A percentile compares a stretch with the other conserved stretches of the same genome.
Evolutionary conservation across 2,329 filamentous ascomycete genomes (phyloP).

Genomic region (Ciborinia camelliae): DNA sequence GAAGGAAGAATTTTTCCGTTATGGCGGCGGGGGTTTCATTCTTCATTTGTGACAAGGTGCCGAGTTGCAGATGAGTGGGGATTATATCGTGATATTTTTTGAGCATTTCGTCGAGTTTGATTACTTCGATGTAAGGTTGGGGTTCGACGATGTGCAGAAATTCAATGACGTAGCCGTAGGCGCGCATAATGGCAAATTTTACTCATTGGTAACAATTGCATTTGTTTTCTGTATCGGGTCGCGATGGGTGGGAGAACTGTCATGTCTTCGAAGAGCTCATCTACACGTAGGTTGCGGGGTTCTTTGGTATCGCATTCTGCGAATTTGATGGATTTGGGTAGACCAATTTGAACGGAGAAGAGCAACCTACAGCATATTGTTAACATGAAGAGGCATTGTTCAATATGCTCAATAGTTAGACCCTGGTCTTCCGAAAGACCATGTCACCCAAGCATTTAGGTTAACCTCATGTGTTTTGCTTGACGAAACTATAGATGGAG

Average conservation of each 20-base stretch:
- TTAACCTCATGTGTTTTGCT: not conserved
- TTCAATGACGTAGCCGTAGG: conserved; percentile 51
- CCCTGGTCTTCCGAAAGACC: not conserved
- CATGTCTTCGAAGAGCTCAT: conserved; percentile 59
- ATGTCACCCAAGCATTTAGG: not conserved
- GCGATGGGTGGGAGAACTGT: conserved; percentile 52
- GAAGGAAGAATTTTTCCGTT: conserved; percentile 52
- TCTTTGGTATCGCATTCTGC: conserved; percentile 61
- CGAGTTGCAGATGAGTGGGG: conserved; percentile 48
- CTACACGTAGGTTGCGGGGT: conserved; percentile 62
- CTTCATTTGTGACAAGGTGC: conserved; percentile 48
- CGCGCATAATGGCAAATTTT: conserved; percentile 47
- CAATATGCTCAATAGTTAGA: not conserved
- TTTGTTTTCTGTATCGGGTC: conserved; percentile 57
- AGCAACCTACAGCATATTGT: conserved; percentile 41
- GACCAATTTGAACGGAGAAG: conserved; percentile 63
- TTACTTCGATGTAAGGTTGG: conserved; percentile 49
- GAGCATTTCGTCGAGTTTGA: conserved; percentile 47
- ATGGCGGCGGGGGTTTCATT: conserved; percentile 46
- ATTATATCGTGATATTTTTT: conserved; percentile 46
- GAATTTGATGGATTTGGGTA: conserved; percentile 62
- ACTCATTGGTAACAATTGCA: conserved; percentile 52
- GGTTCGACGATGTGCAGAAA: conserved; percentile 49
- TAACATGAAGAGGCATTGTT: not conserved
- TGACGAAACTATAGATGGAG: no score